These are phyloP conservation scores for Boletus subparvulus DNA, from an alignment of 768 basidiomycete genomes.

Conservation along the genomic window DNA sequence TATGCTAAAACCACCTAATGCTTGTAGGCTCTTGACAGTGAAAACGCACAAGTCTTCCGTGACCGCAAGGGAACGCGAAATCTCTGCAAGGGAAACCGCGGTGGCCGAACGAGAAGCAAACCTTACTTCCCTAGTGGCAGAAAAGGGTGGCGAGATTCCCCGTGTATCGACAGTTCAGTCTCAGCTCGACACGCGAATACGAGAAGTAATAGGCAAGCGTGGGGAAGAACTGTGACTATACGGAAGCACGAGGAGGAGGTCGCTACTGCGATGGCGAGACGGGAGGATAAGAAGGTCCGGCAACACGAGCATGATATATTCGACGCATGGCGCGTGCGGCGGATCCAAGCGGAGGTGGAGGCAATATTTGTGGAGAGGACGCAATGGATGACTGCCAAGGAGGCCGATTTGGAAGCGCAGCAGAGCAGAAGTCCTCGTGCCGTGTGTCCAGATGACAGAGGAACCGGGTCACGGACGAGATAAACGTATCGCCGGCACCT, in stretches of 20 bases:
- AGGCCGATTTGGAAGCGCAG: constrained; percentile 55
- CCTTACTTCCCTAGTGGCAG: constrained; percentile 43
- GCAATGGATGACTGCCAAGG: constrained; percentile 49
- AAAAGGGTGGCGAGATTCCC: constrained; percentile 62
- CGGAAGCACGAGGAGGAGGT: constrained; percentile 71
- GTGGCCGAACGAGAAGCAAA: constrained; percentile 57
- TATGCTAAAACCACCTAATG: background rate
- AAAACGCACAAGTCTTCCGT: constrained; percentile 61
- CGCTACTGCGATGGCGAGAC: constrained; percentile 55
- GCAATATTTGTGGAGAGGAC: constrained; percentile 37
- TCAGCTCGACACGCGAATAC: constrained; percentile 47
- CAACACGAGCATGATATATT: constrained; percentile 61
- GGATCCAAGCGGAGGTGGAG: constrained; percentile 51
- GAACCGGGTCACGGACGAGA: no score
- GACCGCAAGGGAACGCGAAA: constrained; percentile 61
- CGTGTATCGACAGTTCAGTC: constrained; percentile 42
- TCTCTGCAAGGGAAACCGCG: constrained; percentile 53
- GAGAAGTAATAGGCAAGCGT: constrained; percentile 58
- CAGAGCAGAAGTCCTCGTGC: constrained; percentile 34
- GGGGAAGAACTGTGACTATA: constrained; percentile 73
- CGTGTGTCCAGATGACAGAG: no score
- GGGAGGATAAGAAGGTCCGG: constrained; percentile 67
- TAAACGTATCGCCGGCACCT: no score
- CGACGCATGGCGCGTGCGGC: constrained; percentile 53
- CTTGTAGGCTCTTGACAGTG: constrained; percentile 37